Evolutionary conservation across 2,329 filamentous ascomycete genomes (phyloP).

Genomic region (Rhexocercosporidium sp.): DNA sequence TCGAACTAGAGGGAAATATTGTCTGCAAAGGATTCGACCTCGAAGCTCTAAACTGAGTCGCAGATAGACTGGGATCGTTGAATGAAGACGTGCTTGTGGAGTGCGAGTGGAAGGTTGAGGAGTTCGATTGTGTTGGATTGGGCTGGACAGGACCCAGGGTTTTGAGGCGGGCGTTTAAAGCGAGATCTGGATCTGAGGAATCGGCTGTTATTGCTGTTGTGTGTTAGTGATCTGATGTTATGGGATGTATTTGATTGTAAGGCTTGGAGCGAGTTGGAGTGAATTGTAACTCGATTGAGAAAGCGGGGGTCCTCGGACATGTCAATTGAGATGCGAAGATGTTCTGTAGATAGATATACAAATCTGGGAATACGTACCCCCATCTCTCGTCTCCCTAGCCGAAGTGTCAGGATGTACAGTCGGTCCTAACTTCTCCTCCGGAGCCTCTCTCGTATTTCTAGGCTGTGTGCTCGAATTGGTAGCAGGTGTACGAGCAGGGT

Average conservation of each 20-base stretch:
- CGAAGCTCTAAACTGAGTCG: constrained; percentile 29
- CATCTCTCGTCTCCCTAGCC: constrained; percentile 12
- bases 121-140: constrained; percentile 38
- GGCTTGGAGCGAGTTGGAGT: not conserved
- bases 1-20: not conserved
- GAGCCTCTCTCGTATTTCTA: not conserved
- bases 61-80: constrained; percentile 15
- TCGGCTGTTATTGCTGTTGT: constrained; percentile 17
- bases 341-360: too few species aligned
- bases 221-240: too few species aligned
- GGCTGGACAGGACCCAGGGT: constrained; percentile 38
- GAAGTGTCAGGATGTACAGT: constrained; percentile 24
- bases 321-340: not conserved
- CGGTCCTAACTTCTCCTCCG: constrained; percentile 17
- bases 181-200: constrained; percentile 27
- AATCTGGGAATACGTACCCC: constrained; percentile 21
- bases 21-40: not conserved
- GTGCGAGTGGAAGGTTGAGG: constrained; percentile 35
- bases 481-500: constrained; percentile 37
- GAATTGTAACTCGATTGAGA: not conserved
- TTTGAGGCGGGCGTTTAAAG: constrained; percentile 33
- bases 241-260: not conserved
- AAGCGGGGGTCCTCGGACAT: not conserved
- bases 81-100: not conserved
- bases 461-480: constrained; percentile 11